Percentiles rank a stretch among this genome's conserved stretches.
phyloP scores from a whole-genome alignment of 2,329 filamentous ascomycete species.

The Diplodia intermedia region DNA sequence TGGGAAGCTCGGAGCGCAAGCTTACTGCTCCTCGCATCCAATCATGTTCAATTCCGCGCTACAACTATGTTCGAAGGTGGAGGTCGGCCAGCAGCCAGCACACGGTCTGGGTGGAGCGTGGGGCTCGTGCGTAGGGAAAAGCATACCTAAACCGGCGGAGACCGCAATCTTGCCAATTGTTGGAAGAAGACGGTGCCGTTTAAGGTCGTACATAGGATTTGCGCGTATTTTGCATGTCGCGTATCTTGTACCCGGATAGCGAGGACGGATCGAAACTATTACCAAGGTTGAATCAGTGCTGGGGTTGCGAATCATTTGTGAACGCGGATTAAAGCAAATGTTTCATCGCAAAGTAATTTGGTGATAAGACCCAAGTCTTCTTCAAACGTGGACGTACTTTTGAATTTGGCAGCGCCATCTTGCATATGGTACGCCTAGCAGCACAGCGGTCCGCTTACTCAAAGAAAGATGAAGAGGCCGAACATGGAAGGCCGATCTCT shows the following conservation, averaged over 20 bases:
- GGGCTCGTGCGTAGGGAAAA: neutral
- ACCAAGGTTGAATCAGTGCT: neutral
- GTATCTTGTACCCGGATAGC: neutral
- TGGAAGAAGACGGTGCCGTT: too few relatives aligned
- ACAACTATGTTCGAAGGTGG: neutral
- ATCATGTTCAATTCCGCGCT: slow-evolving; percentile 5
- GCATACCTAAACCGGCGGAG: neutral
- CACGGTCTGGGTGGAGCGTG: neutral
- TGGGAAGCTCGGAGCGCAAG: neutral
- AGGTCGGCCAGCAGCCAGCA: neutral
- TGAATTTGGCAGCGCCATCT: too few relatives aligned
- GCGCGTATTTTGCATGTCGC: neutral
- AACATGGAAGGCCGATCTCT: neutral
- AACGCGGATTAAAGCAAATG: neutral
- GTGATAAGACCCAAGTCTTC: too few relatives aligned
- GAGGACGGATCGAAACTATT: neutral
- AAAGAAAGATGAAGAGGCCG: neutral
- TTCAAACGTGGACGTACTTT: too few relatives aligned
- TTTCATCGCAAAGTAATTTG: too few relatives aligned
- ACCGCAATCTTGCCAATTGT: too few relatives aligned
- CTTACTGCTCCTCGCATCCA: neutral
- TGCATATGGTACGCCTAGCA: neutral
- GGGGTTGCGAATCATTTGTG: neutral
- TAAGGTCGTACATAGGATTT: neutral
- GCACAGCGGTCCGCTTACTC: neutral